Base-by-base conservation (phyloP, 2,329 filamentous ascomycete genomes). In the Calonectria ilicicola region DNA sequence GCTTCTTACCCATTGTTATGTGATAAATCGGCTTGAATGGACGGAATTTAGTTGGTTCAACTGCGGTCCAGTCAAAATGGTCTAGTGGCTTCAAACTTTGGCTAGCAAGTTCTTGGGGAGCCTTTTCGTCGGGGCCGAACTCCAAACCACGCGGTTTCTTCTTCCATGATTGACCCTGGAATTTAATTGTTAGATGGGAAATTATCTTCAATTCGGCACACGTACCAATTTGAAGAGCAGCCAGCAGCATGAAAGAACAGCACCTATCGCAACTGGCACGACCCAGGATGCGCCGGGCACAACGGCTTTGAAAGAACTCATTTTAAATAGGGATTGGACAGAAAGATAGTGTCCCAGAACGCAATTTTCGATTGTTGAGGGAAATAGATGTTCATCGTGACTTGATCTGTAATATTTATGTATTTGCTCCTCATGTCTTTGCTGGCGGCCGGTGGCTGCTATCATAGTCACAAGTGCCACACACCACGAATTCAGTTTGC, bases 21-120 rank as follows among this genome's bases (percentile, higher is more conserved):
- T 64, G 60, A 19, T 64, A 64, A 12, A 64, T 64, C 1, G 60
- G 60, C 42, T 64, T 64, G 42, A 64, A 64, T 23, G 40, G 60
- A 6, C 40, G 60, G 27, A 64, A 64, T n/a, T 32, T 46, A 5
- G 19, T 32, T 32, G 60, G 42, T 10, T 64, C 17, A 23, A 17
- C 23, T n/a, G 60, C 15, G 14, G 27, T 47, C 60, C 60, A 64
- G 40, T 64, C 40, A 21, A 64, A 64, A 17, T 35, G 10, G 26
- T 47, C 23, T 12, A 64, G 60, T 23, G 60, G 60, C n/a, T 35
- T 64, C 26, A 64, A 29, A 9, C 8, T 35, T 9, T 49, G 38
- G 19, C 17, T 15, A 12, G 42, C 14, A 10, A 17, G 21, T 47
- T 47, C 26, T 15, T 64, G 35, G 56, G 10, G 8, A 32, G 27